A percentile compares a stretch with the other conserved stretches of the same genome.
These are phyloP conservation scores for Termitomyces titanicus DNA, from an alignment of 768 basidiomycete genomes.

Conservation along the genomic window DNA sequence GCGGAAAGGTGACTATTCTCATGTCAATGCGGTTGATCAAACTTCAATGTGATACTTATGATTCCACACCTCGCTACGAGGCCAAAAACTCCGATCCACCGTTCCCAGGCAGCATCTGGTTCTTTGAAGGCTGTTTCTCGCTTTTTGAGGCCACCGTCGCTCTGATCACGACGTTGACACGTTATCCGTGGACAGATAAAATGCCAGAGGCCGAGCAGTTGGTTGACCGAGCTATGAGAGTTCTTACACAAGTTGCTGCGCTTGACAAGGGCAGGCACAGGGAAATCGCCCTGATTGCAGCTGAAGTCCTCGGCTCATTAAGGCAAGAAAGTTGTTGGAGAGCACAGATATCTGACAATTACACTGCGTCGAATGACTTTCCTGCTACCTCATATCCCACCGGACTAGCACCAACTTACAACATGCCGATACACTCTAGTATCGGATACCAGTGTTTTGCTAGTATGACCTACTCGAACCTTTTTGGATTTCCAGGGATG, in stretches of 20 bases:
- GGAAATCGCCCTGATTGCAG: conserved; percentile 35
- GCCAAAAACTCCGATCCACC: conserved; percentile 16
- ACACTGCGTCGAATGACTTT: not conserved
- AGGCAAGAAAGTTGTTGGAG: conserved; percentile 24
- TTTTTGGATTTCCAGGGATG: not conserved
- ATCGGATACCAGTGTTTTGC: conserved; percentile 7
- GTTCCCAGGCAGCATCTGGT: conserved; percentile 33
- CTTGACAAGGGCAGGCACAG: conserved; percentile 33
- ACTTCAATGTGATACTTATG: conserved; percentile 38
- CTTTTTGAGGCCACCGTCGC: conserved; percentile 46
- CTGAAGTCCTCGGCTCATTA: conserved; percentile 33
- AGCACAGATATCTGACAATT: conserved; percentile 5
- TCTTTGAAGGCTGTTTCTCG: conserved; percentile 40
- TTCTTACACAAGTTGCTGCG: conserved; percentile 30
- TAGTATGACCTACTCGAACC: conserved; percentile 6
- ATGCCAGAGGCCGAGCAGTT: conserved; percentile 32
- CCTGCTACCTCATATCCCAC: not conserved
- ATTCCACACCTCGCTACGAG: conserved; percentile 19
- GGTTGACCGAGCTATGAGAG: conserved; percentile 33
- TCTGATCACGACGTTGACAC: conserved; percentile 37
- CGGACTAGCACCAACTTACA: not conserved
- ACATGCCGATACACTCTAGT: not conserved
- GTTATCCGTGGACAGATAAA: conserved; percentile 35
- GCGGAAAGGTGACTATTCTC: conserved; percentile 34
- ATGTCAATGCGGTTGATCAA: conserved; percentile 40